Percentiles rank a stretch among this genome's conserved stretches.
These are phyloP conservation scores for Postia placenta DNA, from an alignment of 768 basidiomycete species.

Conservation along the genomic window DNA sequence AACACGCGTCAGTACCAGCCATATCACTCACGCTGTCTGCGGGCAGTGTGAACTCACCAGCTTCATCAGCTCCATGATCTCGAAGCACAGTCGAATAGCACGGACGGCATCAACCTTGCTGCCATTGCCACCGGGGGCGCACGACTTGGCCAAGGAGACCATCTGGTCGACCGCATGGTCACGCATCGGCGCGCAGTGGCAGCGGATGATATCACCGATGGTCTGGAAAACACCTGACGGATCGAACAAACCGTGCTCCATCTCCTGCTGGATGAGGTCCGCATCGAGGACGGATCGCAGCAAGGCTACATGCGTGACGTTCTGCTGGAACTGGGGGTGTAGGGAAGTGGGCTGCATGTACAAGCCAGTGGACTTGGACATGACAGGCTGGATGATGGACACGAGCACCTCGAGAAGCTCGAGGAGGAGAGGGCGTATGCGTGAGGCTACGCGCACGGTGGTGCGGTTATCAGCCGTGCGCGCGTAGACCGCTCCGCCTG, in stretches of 20 bases:
- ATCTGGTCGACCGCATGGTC: conserved; percentile 80
- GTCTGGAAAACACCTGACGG: conserved; percentile 70
- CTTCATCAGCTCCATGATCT: conserved; percentile 94
- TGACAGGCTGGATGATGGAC: conserved; percentile 70
- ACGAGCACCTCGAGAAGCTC: conserved; percentile 81
- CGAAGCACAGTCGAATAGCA: conserved; percentile 79
- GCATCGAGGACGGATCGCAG: conserved; percentile 79
- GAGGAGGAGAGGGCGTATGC: conserved; percentile 59
- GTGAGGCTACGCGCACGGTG: conserved; percentile 66
- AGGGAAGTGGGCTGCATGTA: conserved; percentile 55
- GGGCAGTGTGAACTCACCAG: conserved; percentile 51
- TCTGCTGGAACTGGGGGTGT: conserved; percentile 54
- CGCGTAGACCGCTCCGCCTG: conserved; percentile 37
- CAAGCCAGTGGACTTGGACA: conserved; percentile 31
- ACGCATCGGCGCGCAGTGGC: conserved; percentile 91
- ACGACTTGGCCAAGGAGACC: conserved; percentile 61
- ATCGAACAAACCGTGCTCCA: conserved; percentile 71
- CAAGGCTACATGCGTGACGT: conserved; percentile 56
- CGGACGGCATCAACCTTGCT: conserved; percentile 59
- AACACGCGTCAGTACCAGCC: conserved; percentile 2
- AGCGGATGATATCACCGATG: conserved; percentile 78
- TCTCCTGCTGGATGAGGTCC: conserved; percentile 75
- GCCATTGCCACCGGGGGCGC: conserved; percentile 48
- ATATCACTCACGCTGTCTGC: conserved; percentile 4
- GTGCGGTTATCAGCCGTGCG: conserved; percentile 32